A percentile compares a stretch with the other conserved stretches of the same genome.
Evolutionary conservation across 306 rosid species (phyloP).

Genomic region (Casuarina equisetifolia): DNA sequence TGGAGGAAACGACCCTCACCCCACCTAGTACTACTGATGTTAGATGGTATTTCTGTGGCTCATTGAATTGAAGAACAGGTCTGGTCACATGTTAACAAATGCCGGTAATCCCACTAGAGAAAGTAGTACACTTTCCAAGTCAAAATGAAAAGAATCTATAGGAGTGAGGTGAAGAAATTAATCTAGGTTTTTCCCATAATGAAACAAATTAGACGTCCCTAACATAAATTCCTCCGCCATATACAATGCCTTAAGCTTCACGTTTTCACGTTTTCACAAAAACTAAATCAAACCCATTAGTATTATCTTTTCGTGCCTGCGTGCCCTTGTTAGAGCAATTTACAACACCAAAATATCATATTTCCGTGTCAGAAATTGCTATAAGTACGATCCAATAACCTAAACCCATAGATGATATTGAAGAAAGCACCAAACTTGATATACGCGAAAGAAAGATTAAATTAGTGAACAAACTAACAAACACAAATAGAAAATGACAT

Average conservation of each 20-base stretch:
- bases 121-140: background rate
- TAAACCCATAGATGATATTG: background rate
- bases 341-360: background rate
- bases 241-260: slow-evolving; percentile 4
- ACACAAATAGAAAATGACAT: background rate
- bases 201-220: background rate
- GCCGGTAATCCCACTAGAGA: background rate
- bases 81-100: background rate
- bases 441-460: background rate
- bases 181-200: background rate
- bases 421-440: background rate
- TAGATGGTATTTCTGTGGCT: too few species aligned
- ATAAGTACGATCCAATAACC: background rate
- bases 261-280: background rate
- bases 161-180: background rate
- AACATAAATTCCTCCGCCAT: background rate
- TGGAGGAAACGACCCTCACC: too few species aligned
- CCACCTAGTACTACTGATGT: too few species aligned
- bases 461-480: background rate
- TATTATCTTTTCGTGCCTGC: background rate
- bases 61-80: background rate
- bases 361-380: background rate
- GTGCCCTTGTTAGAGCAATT: background rate
- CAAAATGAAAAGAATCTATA: background rate
- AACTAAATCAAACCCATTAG: background rate